phyloP scores from a whole-genome alignment of 345 rosid genomes.

The Sonneratia alba region DNA sequence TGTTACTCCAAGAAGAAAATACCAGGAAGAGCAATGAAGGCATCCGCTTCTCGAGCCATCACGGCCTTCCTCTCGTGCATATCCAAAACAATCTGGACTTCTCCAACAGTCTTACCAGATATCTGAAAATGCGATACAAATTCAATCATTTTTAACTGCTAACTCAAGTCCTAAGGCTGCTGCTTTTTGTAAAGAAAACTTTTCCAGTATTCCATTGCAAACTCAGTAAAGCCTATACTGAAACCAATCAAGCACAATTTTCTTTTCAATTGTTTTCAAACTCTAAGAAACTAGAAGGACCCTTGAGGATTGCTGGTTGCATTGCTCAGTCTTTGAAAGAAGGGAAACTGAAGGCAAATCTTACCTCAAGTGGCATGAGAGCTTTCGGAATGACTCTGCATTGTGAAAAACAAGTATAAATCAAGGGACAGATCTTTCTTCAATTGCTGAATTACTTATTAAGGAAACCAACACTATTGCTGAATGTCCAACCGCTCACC shows the following conservation, averaged over 20 bases:
- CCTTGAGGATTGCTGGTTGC: neutral
- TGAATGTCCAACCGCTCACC: conserved; percentile 31
- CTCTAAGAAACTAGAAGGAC: too few relatives aligned
- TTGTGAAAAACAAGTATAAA: conserved; percentile 13
- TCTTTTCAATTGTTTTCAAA: too few relatives aligned
- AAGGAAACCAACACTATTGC: conserved; percentile 8
- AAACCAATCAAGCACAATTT: too few relatives aligned
- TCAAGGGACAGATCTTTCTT: conserved; percentile 5
- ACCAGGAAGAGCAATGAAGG: conserved; percentile 96
- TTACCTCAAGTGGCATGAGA: conserved; percentile 91
- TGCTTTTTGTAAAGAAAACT: neutral
- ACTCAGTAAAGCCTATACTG: neutral
- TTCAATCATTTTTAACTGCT: neutral
- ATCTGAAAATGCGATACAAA: conserved; percentile 33
- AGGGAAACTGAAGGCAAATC: neutral
- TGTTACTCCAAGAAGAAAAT: conserved; percentile 5
- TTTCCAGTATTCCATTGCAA: neutral
- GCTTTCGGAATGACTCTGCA: conserved; percentile 93
- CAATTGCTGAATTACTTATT: conserved; percentile 4
- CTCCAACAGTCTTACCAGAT: conserved; percentile 84
- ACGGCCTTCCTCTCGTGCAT: conserved; percentile 97
- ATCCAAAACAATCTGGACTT: conserved; percentile 69
- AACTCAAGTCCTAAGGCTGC: neutral
- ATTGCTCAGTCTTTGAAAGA: neutral
- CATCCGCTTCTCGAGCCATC: conserved; percentile 94